Evolutionary conservation across 192 early-diverging fungal species (phyloP).

Genomic region (Gigaspora rosea): DNA sequence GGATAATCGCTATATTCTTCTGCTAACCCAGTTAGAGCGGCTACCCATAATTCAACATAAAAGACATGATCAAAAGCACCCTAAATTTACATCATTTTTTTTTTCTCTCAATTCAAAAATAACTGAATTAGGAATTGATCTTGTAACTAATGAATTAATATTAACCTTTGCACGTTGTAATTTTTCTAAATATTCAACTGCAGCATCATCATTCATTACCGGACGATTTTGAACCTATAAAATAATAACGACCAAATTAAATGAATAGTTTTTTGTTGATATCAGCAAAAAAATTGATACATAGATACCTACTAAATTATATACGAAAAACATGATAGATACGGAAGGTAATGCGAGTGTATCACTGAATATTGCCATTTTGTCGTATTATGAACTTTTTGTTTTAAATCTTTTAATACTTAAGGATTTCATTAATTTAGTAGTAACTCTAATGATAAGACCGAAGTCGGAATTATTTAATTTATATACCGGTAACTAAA

Average conservation of each 20-base stretch:
- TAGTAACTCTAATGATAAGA: no score
- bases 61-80: slow-evolving; percentile 45
- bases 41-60: slow-evolving; percentile 47
- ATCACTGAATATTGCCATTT: neutral
- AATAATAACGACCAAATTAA: neutral
- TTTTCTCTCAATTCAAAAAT: neutral
- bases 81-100: slow-evolving; percentile 1
- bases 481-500: no score
- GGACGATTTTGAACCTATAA: slow-evolving; percentile 21
- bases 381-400: no score
- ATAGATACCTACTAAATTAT: slow-evolving; percentile 18
- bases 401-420: no score
- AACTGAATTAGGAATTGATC: neutral
- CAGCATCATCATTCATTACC: slow-evolving; percentile 16
- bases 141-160: neutral
- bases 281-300: no score
- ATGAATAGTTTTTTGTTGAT: neutral
- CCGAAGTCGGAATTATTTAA: no score
- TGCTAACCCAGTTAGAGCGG: slow-evolving; percentile 44
- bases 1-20: slow-evolving; percentile 15
- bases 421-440: no score
- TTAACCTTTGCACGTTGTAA: slow-evolving; percentile 19
- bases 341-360: slow-evolving; percentile 15
- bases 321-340: slow-evolving; percentile 22
- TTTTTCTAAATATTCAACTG: slow-evolving; percentile 28